Evolutionary conservation across 2,329 filamentous ascomycete species (phyloP).

Genomic region (Cucurbitaria berberidis): DNA sequence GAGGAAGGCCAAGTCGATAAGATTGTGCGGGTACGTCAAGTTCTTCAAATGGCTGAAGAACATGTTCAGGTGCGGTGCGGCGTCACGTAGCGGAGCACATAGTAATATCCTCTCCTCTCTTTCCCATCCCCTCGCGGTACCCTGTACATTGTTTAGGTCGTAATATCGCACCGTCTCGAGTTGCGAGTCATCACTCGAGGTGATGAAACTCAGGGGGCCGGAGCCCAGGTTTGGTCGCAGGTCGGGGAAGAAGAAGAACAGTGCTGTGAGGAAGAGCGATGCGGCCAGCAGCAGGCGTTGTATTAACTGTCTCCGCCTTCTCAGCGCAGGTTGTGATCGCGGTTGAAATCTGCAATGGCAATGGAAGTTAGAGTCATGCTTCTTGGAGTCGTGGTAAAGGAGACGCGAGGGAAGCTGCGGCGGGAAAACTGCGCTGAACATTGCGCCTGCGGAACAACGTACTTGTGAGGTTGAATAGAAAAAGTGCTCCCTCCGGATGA

Average conservation of each 20-base stretch:
- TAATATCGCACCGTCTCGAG: slow-evolving; percentile 97
- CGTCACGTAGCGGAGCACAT: slow-evolving; percentile 92
- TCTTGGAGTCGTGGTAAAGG: slow-evolving; percentile 24
- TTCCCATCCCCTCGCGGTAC: slow-evolving; percentile 93
- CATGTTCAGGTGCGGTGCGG: slow-evolving; percentile 90
- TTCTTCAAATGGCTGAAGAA: slow-evolving; percentile 98
- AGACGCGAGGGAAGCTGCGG: slow-evolving; percentile 22
- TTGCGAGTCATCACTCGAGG: slow-evolving; percentile 71
- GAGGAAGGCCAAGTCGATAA: slow-evolving; percentile 95
- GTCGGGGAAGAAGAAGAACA: slow-evolving; percentile 79
- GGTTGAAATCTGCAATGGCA: slow-evolving; percentile 75
- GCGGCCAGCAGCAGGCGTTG: slow-evolving; percentile 68
- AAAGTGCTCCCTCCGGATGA: slow-evolving; percentile 72
- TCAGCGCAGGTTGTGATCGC: slow-evolving; percentile 73
- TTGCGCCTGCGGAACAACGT: slow-evolving; percentile 52
- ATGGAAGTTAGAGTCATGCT: slow-evolving; percentile 39
- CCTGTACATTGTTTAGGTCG: slow-evolving; percentile 88
- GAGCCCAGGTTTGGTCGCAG: slow-evolving; percentile 68
- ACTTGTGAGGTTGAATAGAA: slow-evolving; percentile 90
- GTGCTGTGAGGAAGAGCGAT: slow-evolving; percentile 62
- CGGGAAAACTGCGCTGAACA: slow-evolving; percentile 28
- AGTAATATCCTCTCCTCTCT: slow-evolving; percentile 93
- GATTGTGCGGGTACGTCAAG: slow-evolving; percentile 94
- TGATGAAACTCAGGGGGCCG: slow-evolving; percentile 72
- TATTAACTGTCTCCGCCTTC: slow-evolving; percentile 75